phyloP scores from a whole-genome alignment of 345 rosid species.

The Eutrema japonicum region DNA sequence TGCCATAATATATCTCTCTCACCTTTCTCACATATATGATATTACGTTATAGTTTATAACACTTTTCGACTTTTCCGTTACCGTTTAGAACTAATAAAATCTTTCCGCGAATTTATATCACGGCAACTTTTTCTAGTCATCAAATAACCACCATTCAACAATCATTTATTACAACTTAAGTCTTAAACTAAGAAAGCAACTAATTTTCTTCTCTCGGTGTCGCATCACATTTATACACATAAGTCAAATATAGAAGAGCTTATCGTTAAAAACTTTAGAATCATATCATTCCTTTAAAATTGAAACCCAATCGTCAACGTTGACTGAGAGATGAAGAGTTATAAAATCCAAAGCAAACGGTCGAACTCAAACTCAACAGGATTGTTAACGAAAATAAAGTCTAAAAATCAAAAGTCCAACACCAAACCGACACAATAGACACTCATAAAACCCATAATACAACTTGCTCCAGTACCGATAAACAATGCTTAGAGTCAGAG shows the following conservation, averaged over 20 bases:
- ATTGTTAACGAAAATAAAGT: not conserved
- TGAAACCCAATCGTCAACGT: not conserved
- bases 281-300: not conserved
- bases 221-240: conserved; percentile 7
- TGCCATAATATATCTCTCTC: no score
- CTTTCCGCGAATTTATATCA: no score
- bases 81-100: no score
- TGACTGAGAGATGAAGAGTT: not conserved
- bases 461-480: conserved; percentile 8
- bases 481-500: conserved; percentile 20
- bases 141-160: no score
- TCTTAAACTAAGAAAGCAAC: not conserved
- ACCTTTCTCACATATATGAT: no score
- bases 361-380: conserved; percentile 8
- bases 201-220: not conserved
- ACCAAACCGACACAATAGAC: conserved; percentile 28
- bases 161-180: no score
- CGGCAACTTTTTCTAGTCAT: no score
- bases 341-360: conserved; percentile 10
- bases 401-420: conserved; percentile 25
- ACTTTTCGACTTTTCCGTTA: no score
- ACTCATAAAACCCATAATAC: conserved; percentile 35
- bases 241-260: not conserved
- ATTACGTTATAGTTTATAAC: no score
- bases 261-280: not conserved